These are phyloP conservation scores for Cytospora leucostoma DNA, from an alignment of 2,329 filamentous ascomycete species.

Conservation along the genomic window DNA sequence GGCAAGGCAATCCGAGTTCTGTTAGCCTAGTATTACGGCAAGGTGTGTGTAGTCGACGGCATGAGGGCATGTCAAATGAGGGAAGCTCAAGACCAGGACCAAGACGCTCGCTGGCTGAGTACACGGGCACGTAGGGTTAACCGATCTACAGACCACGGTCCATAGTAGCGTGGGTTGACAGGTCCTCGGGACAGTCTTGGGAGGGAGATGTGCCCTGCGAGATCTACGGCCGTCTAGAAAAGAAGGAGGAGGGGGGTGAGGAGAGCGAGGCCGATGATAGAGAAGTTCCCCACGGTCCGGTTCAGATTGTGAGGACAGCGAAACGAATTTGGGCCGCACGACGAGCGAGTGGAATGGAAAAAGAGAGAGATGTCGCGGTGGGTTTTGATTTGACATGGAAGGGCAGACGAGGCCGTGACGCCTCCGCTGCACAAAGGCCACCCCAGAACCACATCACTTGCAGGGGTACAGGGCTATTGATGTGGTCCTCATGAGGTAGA, in stretches of 20 bases:
- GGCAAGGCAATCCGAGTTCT: slow-evolving; percentile 10
- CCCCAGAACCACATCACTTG: slow-evolving; percentile 18
- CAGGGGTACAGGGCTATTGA: slow-evolving; percentile 7
- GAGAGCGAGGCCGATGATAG: not conserved
- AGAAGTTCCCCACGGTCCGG: slow-evolving; percentile 6
- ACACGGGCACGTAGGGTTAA: not conserved
- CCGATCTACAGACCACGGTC: slow-evolving; percentile 7
- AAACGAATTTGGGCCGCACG: slow-evolving; percentile 6
- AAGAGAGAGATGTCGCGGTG: slow-evolving; percentile 25
- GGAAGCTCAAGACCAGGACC: slow-evolving; percentile 12
- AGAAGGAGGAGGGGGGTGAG: too few relatives aligned
- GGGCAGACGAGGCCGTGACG: slow-evolving; percentile 22
- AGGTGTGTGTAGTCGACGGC: slow-evolving; percentile 12
- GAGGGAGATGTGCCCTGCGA: not conserved
- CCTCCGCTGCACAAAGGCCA: slow-evolving; percentile 27
- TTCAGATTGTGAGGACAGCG: slow-evolving; percentile 6
- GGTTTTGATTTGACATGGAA: slow-evolving; percentile 22
- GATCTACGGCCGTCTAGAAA: not conserved
- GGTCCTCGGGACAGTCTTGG: slow-evolving; percentile 2
- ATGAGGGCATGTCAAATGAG: slow-evolving; percentile 19
- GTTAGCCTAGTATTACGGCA: slow-evolving; percentile 19
- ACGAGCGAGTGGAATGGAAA: slow-evolving; percentile 4
- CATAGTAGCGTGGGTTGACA: slow-evolving; percentile 21
- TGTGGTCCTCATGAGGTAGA: slow-evolving; percentile 8
- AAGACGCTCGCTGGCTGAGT: not conserved